Percentiles rank a stretch among this genome's conserved stretches.
Evolutionary conservation across 2,329 filamentous ascomycete genomes (phyloP).

Genomic region (Monilinia fructicola): DNA sequence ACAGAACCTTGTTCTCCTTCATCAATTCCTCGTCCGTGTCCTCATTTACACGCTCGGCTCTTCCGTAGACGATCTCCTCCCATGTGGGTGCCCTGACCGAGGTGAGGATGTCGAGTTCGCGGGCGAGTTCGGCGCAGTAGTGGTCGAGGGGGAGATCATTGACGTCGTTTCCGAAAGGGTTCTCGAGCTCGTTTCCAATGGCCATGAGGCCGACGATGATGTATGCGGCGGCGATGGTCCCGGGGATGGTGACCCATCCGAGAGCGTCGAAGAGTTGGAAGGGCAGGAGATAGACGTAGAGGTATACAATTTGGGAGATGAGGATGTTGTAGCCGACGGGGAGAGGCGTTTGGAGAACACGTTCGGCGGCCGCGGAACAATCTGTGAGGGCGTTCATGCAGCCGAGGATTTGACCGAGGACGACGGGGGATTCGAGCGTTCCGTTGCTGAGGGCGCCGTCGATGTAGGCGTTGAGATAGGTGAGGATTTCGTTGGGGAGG

Average conservation of each 20-base stretch:
- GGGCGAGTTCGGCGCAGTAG: slow-evolving; percentile 72
- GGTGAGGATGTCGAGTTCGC: slow-evolving; percentile 70
- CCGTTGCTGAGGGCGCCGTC: slow-evolving; percentile 38
- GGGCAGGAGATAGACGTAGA: slow-evolving; percentile 76
- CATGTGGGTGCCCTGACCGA: slow-evolving; percentile 30
- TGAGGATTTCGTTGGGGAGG: slow-evolving; percentile 78
- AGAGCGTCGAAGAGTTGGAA: slow-evolving; percentile 72
- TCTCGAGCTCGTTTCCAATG: slow-evolving; percentile 81
- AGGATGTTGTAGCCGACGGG: slow-evolving; percentile 81
- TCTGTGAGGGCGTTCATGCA: slow-evolving; percentile 65
- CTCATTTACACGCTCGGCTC: slow-evolving; percentile 2
- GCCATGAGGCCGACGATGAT: slow-evolving; percentile 77
- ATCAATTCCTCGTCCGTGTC: slow-evolving; percentile 8
- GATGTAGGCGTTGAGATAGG: slow-evolving; percentile 56
- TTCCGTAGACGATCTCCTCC: slow-evolving; percentile 28
- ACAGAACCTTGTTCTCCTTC: slow-evolving; percentile 40
- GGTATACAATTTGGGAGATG: slow-evolving; percentile 83
- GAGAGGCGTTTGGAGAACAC: slow-evolving; percentile 78
- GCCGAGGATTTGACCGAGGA: slow-evolving; percentile 34
- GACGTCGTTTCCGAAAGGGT: slow-evolving; percentile 80
- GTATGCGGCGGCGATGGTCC: slow-evolving; percentile 69
- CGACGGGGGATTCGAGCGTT: slow-evolving; percentile 40
- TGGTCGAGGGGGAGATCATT: slow-evolving; percentile 77
- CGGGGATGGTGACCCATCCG: slow-evolving; percentile 74
- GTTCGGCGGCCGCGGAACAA: slow-evolving; percentile 68